phyloP scores from a whole-genome alignment of 495 filamentous ascomycete species.

The Xylaria nigripes region DNA sequence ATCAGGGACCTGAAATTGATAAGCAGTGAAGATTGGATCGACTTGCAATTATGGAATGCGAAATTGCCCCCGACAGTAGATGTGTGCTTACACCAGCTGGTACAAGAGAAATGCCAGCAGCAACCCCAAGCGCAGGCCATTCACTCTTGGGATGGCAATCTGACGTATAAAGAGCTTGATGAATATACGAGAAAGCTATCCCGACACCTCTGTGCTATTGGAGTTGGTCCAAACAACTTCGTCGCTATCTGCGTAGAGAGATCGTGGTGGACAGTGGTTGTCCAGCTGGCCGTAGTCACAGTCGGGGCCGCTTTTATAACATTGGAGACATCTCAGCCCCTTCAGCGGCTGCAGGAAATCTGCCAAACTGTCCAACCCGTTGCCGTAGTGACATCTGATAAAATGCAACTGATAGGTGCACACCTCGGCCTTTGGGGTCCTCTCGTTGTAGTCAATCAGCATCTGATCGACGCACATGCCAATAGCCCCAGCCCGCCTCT shows the following conservation, averaged over 20 bases:
- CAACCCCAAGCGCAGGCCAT: conserved; percentile 19
- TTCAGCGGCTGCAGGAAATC: conserved; percentile 18
- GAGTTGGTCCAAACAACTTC: conserved; percentile 41
- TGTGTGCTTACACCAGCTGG: conserved; percentile 4
- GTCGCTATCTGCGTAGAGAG: conserved; percentile 51
- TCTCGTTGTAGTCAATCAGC: no score
- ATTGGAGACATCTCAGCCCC: no score
- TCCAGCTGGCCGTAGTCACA: conserved; percentile 30
- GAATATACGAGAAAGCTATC: conserved; percentile 28
- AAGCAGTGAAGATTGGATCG: no score
- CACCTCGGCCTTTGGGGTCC: no score
- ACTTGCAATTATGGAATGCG: no score
- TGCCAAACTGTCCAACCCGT: conserved; percentile 13
- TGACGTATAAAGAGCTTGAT: conserved; percentile 31
- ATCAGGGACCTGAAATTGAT: no score
- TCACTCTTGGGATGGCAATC: conserved; percentile 25
- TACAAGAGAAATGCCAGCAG: background rate
- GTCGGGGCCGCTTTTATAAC: conserved; percentile 31
- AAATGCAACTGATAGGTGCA: no score
- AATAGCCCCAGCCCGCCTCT: no score
- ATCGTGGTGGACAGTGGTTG: conserved; percentile 35
- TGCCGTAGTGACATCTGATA: no score
- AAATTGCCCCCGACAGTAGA: background rate
- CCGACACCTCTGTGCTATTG: conserved; percentile 13
- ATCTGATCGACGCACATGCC: no score